These are phyloP conservation scores for Coemansia sp. DNA, from an alignment of 192 early-diverging fungal species.

Conservation along the genomic window DNA sequence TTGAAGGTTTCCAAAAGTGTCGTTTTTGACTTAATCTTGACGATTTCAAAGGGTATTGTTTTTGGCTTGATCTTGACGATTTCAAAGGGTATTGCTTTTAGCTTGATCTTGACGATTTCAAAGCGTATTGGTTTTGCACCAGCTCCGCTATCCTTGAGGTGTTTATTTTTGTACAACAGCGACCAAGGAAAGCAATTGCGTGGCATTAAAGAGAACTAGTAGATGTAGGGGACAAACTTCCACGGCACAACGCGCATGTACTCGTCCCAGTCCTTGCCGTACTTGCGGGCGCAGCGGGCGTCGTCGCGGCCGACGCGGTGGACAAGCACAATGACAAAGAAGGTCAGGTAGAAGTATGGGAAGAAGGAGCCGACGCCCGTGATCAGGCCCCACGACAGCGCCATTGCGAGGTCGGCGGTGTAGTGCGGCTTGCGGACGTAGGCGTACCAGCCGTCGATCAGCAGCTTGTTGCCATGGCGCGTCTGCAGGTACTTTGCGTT, in stretches of 20 bases:
- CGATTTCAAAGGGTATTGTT: background rate
- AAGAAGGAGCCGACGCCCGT: conserved; percentile 77
- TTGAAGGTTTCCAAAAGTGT: background rate
- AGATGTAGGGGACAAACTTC: conserved; percentile 82
- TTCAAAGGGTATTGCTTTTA: background rate
- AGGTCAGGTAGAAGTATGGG: conserved; percentile 94
- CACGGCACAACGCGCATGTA: conserved; percentile 84
- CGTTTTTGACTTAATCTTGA: no score
- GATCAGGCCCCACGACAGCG: conserved; percentile 88
- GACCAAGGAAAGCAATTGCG: no score
- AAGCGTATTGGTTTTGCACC: background rate
- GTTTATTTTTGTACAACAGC: no score
- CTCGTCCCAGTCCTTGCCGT: conserved; percentile 91
- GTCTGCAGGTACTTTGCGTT: conserved; percentile 89
- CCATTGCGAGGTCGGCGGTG: conserved; percentile 92
- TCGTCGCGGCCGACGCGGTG: conserved; percentile 91
- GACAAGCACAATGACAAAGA: conserved; percentile 87
- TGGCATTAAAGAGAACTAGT: conserved; percentile 29
- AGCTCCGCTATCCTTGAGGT: no score
- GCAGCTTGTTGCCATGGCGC: conserved; percentile 74
- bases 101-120: no score
- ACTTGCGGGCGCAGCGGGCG: conserved; percentile 85
- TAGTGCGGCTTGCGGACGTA: conserved; percentile 93
- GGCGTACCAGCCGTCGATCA: conserved; percentile 93
- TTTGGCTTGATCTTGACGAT: no score